phyloP scores from a whole-genome alignment of 495 filamentous ascomycete genomes.

The Acidiella bohemica region DNA sequence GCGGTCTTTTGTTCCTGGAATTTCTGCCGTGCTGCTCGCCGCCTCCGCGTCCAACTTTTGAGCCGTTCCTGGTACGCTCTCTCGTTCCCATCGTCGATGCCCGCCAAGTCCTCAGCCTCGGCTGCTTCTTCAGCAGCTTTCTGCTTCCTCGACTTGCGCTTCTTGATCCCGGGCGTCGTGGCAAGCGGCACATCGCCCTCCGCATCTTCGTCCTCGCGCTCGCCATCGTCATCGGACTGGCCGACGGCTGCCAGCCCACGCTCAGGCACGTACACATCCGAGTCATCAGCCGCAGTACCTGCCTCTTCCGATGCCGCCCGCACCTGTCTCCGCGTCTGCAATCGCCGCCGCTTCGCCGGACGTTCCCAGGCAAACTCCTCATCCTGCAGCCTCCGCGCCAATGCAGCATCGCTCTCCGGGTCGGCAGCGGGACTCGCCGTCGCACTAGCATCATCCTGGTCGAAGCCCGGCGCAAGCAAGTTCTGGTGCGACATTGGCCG shows the following conservation, averaged over 20 bases:
- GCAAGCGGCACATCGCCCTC: constrained; percentile 34
- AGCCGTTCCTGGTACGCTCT: constrained; percentile 65
- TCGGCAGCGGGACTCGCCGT: constrained; percentile 5
- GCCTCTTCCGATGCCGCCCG: constrained; percentile 2
- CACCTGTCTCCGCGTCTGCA: constrained; percentile 10
- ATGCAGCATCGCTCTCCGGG: constrained; percentile 8
- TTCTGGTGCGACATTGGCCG: constrained; percentile 56
- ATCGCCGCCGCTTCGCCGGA: constrained; percentile 17
- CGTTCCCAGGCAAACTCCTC: constrained; percentile 16
- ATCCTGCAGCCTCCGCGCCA: constrained; percentile 16
- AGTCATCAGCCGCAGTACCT: constrained; percentile 14
- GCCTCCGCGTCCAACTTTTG: constrained; percentile 54
- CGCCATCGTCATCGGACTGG: constrained; percentile 24
- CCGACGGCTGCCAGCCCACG: constrained; percentile 17
- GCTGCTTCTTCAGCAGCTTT: constrained; percentile 27
- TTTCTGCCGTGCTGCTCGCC: constrained; percentile 50
- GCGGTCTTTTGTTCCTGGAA: constrained; percentile 18
- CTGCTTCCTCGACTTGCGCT: constrained; percentile 22
- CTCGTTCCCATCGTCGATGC: constrained; percentile 87
- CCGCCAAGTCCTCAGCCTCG: constrained; percentile 52
- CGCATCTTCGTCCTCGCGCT: constrained; percentile 32
- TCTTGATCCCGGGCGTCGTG: constrained; percentile 21
- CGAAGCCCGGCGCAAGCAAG: constrained; percentile 68
- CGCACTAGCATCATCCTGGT: constrained; percentile 30
- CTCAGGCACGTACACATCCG: constrained; percentile 25